Evolutionary conservation across 164 flowering plant species (phyloP).

Genomic region (Hamamelis virginiana): DNA sequence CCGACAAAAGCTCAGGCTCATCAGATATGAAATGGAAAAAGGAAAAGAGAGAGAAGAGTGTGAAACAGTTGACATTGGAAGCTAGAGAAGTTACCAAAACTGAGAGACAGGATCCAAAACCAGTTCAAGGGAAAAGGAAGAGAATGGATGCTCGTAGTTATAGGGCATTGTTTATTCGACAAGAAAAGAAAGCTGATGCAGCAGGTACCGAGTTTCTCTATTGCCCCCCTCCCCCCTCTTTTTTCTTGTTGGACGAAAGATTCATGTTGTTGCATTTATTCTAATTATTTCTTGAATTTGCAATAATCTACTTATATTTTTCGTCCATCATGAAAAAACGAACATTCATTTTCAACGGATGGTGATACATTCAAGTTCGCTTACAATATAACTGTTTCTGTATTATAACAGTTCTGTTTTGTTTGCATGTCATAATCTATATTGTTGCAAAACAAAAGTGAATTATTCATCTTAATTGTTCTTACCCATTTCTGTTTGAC

Average conservation of each 20-base stretch:
- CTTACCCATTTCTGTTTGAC: conserved; percentile 3
- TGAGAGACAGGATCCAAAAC: conserved; percentile 10
- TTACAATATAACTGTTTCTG: not conserved
- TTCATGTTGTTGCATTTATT: too few relatives aligned
- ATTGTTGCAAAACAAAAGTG: not conserved
- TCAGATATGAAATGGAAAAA: conserved; percentile 20
- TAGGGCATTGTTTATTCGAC: conserved; percentile 26
- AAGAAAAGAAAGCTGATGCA: conserved; percentile 13
- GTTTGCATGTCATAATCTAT: not conserved
- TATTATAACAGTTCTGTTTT: not conserved
- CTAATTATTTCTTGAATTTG: too few relatives aligned
- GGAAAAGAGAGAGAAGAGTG: conserved; percentile 29
- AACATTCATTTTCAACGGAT: not conserved
- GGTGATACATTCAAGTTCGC: not conserved
- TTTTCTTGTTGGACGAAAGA: too few relatives aligned
- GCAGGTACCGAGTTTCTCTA: conserved; percentile 29
- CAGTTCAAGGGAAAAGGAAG: conserved; percentile 19
- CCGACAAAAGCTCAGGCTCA: conserved; percentile 29
- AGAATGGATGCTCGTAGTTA: conserved; percentile 47
- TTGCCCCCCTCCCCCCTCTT: not conserved
- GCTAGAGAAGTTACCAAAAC: conserved; percentile 19
- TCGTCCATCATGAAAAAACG: too few relatives aligned
- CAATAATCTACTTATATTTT: too few relatives aligned
- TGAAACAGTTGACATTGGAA: conserved; percentile 20
- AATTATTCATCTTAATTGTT: not conserved